These are phyloP conservation scores for Spathaspora boniae DNA, from an alignment of 805 yeast genomes.

Conservation along the genomic window DNA sequence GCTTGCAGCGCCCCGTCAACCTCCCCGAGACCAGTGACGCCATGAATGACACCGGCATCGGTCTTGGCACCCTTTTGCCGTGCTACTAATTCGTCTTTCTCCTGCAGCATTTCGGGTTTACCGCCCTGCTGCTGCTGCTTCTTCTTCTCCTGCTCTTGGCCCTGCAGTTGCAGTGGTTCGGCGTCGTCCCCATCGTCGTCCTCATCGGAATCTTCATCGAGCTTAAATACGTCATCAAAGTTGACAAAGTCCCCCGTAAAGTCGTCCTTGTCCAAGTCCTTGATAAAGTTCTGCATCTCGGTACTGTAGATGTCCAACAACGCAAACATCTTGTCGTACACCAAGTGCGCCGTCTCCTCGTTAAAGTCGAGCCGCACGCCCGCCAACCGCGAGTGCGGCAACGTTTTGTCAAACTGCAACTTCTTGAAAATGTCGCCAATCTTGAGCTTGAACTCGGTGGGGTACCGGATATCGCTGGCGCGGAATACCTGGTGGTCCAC, in stretches of 20 bases:
- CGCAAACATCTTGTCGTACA: slow-evolving; percentile 21
- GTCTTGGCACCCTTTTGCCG: slow-evolving; percentile 13
- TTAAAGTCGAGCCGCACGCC: slow-evolving; percentile 12
- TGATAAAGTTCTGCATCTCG: slow-evolving; percentile 18
- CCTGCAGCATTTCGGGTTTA: slow-evolving; percentile 7
- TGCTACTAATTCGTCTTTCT: slow-evolving; percentile 10
- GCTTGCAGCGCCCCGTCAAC: slow-evolving; percentile 2
- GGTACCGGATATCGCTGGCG: slow-evolving; percentile 8
- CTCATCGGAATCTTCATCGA: slow-evolving; percentile 6
- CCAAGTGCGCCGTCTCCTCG: slow-evolving; percentile 17
- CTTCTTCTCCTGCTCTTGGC: slow-evolving; percentile 5
- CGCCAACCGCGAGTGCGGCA: slow-evolving; percentile 8
- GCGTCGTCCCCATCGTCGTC: slow-evolving; percentile 10
- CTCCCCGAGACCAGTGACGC: slow-evolving; percentile 10
- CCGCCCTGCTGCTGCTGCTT: slow-evolving; percentile 6
- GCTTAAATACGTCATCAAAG: slow-evolving; percentile 17
- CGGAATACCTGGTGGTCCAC: slow-evolving; percentile 18
- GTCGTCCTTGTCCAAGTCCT: slow-evolving; percentile 17
- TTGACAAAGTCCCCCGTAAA: slow-evolving; percentile 29
- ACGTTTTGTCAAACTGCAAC: slow-evolving; percentile 13
- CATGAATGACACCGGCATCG: slow-evolving; percentile 13
- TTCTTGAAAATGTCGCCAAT: slow-evolving; percentile 12
- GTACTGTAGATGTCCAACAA: slow-evolving; percentile 14
- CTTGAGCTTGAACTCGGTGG: slow-evolving; percentile 10
- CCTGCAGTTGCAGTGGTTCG: slow-evolving; percentile 12